phyloP scores from a whole-genome alignment of 2,329 filamentous ascomycete genomes.

The Domatiomyces globalis region DNA sequence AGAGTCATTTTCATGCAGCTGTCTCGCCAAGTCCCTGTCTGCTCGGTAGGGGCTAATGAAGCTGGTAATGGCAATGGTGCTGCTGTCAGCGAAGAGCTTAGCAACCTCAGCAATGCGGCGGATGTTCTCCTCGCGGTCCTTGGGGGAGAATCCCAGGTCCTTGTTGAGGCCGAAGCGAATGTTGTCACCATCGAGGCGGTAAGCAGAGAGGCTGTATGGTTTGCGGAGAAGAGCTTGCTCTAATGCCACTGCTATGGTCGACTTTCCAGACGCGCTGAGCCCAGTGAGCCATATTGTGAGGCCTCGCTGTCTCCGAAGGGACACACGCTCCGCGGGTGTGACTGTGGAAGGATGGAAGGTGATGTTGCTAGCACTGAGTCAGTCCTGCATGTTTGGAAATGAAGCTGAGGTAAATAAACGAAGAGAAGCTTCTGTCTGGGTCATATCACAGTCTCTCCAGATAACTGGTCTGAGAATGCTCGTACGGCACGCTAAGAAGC shows the following conservation, averaged over 20 bases:
- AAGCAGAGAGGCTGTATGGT: conserved; percentile 52
- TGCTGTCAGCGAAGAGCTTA: conserved; percentile 86
- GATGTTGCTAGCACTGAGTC: conserved; percentile 26
- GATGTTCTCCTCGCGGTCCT: conserved; percentile 95
- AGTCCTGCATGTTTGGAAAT: not conserved
- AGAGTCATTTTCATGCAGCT: conserved; percentile 55
- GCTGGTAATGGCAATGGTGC: conserved; percentile 76
- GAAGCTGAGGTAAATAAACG: no score
- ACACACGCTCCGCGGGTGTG: conserved; percentile 28
- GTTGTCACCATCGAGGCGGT: conserved; percentile 96
- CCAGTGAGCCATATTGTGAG: conserved; percentile 98
- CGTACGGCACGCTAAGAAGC: no score
- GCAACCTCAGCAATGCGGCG: conserved; percentile 91
- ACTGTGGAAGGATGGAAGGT: conserved; percentile 32
- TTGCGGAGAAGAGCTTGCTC: conserved; percentile 92
- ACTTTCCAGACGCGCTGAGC: conserved; percentile 91
- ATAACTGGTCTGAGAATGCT: no score
- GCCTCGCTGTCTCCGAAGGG: conserved; percentile 62
- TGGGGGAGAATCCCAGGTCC: conserved; percentile 86
- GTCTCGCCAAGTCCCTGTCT: conserved; percentile 68
- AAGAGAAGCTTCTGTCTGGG: no score
- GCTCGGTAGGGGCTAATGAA: conserved; percentile 93
- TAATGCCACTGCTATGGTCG: conserved; percentile 87
- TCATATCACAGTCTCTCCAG: no score
- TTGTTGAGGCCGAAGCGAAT: conserved; percentile 97